Percentiles rank a stretch among this genome's conserved stretches.
Conservation (phyloP, 2,329 filamentous ascomycete species). For the Blastomyces percursus region DNA sequence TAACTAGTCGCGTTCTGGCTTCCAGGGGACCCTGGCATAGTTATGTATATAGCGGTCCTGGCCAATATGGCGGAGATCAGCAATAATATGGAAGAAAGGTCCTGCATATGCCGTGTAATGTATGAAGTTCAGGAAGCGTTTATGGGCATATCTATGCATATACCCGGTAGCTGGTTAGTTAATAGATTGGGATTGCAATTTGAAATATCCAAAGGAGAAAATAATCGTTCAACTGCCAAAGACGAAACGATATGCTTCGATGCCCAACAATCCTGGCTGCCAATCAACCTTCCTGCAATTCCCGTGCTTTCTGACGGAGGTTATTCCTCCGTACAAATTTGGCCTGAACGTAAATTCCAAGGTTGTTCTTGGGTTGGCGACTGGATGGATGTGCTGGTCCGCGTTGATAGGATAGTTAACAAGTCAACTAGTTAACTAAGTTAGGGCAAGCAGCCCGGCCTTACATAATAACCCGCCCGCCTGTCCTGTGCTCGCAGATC, state of each 20-base stretch:
- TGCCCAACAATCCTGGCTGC: background rate
- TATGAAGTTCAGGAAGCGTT: no score
- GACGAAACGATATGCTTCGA: background rate
- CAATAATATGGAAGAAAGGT: background rate
- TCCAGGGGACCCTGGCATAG: background rate
- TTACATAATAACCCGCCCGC: background rate
- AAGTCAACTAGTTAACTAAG: no score
- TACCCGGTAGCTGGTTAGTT: background rate
- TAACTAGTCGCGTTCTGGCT: background rate
- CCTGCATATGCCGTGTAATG: no score
- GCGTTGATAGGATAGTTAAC: conserved; percentile 5
- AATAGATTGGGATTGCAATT: background rate
- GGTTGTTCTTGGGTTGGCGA: background rate
- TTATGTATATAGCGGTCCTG: background rate
- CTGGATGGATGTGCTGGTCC: background rate
- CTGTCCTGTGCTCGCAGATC: background rate
- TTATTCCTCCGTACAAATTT: background rate
- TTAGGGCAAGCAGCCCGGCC: background rate
- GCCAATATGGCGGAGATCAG: background rate
- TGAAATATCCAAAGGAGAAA: background rate
- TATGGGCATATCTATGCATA: background rate
- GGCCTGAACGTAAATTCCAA: background rate
- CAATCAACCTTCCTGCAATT: background rate
- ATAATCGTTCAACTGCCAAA: background rate
- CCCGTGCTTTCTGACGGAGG: background rate